A percentile compares a stretch with the other conserved stretches of the same genome.
Evolutionary conservation across 805 yeast species (phyloP).

Genomic region (Phaffomyces antillensis): DNA sequence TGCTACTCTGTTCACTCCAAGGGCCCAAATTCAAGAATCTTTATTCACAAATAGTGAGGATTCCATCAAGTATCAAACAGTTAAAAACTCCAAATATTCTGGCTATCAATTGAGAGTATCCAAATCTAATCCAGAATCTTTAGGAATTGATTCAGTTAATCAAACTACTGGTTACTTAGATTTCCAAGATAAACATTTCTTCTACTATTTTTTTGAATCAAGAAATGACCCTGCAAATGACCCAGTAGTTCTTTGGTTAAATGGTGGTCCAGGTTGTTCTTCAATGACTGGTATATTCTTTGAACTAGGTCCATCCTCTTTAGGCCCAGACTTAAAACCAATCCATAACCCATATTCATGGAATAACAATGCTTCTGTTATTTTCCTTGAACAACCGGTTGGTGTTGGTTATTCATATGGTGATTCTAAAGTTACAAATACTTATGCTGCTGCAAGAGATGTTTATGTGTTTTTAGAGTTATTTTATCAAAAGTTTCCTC

Average conservation of each 20-base stretch:
- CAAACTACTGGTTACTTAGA: slow-evolving; percentile 85
- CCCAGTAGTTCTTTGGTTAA: slow-evolving; percentile 82
- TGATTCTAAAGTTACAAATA: slow-evolving; percentile 49
- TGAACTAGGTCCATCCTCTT: slow-evolving; percentile 84
- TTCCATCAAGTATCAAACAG: not conserved
- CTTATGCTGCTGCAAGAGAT: slow-evolving; percentile 82
- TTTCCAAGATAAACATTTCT: slow-evolving; percentile 68
- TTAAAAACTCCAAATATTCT: slow-evolving; percentile 4
- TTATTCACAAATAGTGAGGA: not conserved
- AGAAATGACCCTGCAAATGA: slow-evolving; percentile 81
- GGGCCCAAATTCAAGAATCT: slow-evolving; percentile 9
- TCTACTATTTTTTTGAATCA: slow-evolving; percentile 86
- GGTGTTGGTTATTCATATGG: slow-evolving; percentile 90
- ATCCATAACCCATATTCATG: slow-evolving; percentile 77
- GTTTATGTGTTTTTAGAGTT: slow-evolving; percentile 77
- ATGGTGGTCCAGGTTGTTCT: slow-evolving; percentile 97
- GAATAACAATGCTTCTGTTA: slow-evolving; percentile 86
- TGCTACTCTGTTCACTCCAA: slow-evolving; percentile 10
- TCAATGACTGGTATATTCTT: slow-evolving; percentile 85
- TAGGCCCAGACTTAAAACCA: slow-evolving; percentile 61
- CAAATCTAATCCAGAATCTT: slow-evolving; percentile 30
- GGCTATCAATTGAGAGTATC: slow-evolving; percentile 15
- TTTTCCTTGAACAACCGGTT: slow-evolving; percentile 91
- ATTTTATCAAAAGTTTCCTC: slow-evolving; percentile 80
- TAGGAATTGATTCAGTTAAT: slow-evolving; percentile 73